Base-by-base conservation (phyloP, 2,329 filamentous ascomycete species). In the Fusarium poae region DNA sequence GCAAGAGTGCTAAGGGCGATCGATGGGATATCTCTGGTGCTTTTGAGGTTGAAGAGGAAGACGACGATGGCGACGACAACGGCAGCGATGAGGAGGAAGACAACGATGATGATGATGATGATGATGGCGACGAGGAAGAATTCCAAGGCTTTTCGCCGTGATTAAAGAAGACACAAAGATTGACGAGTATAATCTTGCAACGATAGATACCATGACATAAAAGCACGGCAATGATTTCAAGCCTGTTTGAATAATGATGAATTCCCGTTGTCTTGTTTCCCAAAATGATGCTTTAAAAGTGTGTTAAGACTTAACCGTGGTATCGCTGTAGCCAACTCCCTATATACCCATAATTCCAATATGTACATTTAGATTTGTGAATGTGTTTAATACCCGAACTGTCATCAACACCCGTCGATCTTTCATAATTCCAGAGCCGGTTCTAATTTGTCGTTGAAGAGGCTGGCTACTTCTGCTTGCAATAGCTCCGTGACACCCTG, bases 21-120 rank as follows among this genome's bases (percentile, higher is more conserved):
- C 86, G 96, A 43, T 98, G 94, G 93, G 96, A 99, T 81, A 85
- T 98, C 50, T 91, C 89, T 46, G 96, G 89, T 1, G 89, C 89
- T 34, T 93, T 92, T 78, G 92, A 91, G 25, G 90, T 97, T 32
- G 86, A 86, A 67, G 86, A 88, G 61, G 77, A 82, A 37, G 85
- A 86, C 2, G 83, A 80, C 1, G 80, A 80, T 0, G 79, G 80
- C 0, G 76, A 80, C 0, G 80, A 79, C 2, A 78, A 79, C 0
- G 75, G 79, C 0, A 80, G 79, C 2, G 79, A 70, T n/a, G 77
- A 75, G 2, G 78, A 76, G 5, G 78, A 75, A 11, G 34, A n/a
- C 8, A 9, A 9, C 15, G 82, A 84, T 27, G 81, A 78, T 2
- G 79, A 79, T 0, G 76, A 80, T 0, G 81, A 79, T 1, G 27